Base-by-base conservation (phyloP, 306 rosid genomes). In the Bauhinia variegata region DNA sequence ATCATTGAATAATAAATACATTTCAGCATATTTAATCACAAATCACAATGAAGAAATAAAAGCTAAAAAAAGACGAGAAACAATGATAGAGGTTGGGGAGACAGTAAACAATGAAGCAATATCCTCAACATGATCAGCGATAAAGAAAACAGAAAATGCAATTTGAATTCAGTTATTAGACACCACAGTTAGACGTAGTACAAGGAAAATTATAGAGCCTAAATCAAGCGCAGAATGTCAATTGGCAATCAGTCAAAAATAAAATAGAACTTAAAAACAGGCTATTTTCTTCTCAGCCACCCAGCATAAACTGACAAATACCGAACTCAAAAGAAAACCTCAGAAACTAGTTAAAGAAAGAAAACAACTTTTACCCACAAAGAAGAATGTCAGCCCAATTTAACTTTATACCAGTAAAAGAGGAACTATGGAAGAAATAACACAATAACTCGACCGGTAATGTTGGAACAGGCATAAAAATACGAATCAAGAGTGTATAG, bases 211-310 rank as follows among this genome's bases (percentile, higher is more conserved):
- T 42, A 11, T 34, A 43, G 16, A 17, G 44, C 55, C n/a, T 36
- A 5, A 33, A 59, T 31, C 12, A 57, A 42, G 65, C 51, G 18
- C 30, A 42, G 48, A 51, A 64, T 13, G 12, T 12, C 61, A 69
- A 43, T 58, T 63, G 9, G 15, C 54, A 59, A 55, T 14, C 62
- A 49, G 12, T 33, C 39, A 38, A 57, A 67, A 3, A 54, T 6
- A 75, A 11, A n/a, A 49, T 23, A 72, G 60, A 80, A 67, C 64
- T 67, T 39, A 16, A 53, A 54, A 72, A 52, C 60, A 18, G 18
- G 16, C 43, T 33, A 46, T 15, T 30, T 60, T 37, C 59, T 16
- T 38, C 34, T 38, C 4, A 58, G 7, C 57, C 53, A 75, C 55
- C 50, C 39, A 54, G 62, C 56, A 43, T 30, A 64, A 2, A 11